Percentiles rank a stretch among this genome's conserved stretches.
These are phyloP conservation scores for Pontederia crassipes DNA, from an alignment of 176 grass and related monocot species.

Conservation along the genomic window DNA sequence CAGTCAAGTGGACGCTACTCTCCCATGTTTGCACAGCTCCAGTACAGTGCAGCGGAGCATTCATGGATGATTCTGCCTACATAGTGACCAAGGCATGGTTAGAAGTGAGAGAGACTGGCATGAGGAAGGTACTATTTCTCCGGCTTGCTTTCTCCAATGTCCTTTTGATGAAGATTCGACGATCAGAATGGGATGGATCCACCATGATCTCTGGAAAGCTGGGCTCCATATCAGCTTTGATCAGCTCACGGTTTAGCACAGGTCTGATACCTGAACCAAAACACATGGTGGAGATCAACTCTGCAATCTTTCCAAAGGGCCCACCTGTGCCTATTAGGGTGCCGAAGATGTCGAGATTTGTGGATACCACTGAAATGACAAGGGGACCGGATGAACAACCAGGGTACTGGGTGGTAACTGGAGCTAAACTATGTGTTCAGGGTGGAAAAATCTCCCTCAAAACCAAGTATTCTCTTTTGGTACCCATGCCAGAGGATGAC, in stretches of 20 bases:
- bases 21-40: slow-evolving; percentile 85
- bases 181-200: slow-evolving; percentile 72
- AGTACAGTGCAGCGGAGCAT: slow-evolving; percentile 48
- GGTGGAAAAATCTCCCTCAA: slow-evolving; percentile 59
- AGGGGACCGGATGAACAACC: slow-evolving; percentile 65
- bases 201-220: slow-evolving; percentile 31
- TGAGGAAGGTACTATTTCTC: slow-evolving; percentile 81
- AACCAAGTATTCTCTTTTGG: slow-evolving; percentile 78
- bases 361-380: slow-evolving; percentile 59
- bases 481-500: slow-evolving; percentile 35
- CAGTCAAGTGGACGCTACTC: slow-evolving; percentile 53
- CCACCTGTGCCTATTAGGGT: slow-evolving; percentile 73
- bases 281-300: slow-evolving; percentile 66
- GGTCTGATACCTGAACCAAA: slow-evolving; percentile 12
- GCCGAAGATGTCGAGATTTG: slow-evolving; percentile 60
- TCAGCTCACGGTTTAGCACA: slow-evolving; percentile 45
- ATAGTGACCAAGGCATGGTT: slow-evolving; percentile 80
- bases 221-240: slow-evolving; percentile 44
- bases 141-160: slow-evolving; percentile 70
- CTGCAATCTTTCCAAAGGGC: slow-evolving; percentile 74
- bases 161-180: slow-evolving; percentile 58
- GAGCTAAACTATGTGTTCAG: slow-evolving; percentile 68
- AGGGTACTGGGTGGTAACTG: slow-evolving; percentile 85
- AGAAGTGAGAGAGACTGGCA: slow-evolving; percentile 65
- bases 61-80: slow-evolving; percentile 63